phyloP scores from a whole-genome alignment of 148 eudicot genomes.

The Rhododendron ferrugineum region DNA sequence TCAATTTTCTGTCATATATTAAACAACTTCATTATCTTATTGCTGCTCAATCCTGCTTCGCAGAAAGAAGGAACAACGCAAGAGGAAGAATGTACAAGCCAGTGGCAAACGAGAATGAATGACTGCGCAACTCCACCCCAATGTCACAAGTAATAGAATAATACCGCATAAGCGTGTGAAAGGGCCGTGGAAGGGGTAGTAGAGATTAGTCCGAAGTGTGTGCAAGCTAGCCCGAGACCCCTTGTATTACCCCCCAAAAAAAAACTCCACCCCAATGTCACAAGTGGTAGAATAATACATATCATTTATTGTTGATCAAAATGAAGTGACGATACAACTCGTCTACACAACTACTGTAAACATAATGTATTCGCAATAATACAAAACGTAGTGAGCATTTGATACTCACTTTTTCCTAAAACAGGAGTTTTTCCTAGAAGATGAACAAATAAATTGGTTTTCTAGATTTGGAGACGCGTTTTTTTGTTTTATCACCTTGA shows the following conservation, averaged over 20 bases:
- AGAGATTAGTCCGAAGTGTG: too few species aligned
- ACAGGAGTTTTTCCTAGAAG: neutral
- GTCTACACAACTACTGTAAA: neutral
- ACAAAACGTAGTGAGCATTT: neutral
- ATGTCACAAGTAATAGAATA: neutral
- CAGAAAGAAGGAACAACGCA: slow-evolving; percentile 29
- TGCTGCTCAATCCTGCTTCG: neutral
- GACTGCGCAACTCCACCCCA: neutral
- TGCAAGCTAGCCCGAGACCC: too few species aligned
- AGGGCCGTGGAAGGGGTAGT: too few species aligned
- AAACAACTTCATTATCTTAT: neutral
- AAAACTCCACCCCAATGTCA: too few species aligned
- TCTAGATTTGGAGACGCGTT: neutral
- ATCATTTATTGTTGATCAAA: neutral
- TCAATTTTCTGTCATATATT: neutral
- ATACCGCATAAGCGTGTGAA: neutral
- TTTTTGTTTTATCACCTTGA: too few species aligned
- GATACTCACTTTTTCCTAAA: neutral
- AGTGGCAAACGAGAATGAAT: slow-evolving; percentile 10
- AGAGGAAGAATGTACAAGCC: slow-evolving; percentile 17
- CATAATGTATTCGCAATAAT: neutral
- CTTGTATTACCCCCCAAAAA: too few species aligned
- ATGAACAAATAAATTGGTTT: neutral
- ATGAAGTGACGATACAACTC: neutral
- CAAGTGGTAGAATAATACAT: too few species aligned